Percentiles rank a stretch among this genome's conserved stretches.
Conservation (phyloP, 306 rosid genomes). For the Boehmeria nivea region DNA sequence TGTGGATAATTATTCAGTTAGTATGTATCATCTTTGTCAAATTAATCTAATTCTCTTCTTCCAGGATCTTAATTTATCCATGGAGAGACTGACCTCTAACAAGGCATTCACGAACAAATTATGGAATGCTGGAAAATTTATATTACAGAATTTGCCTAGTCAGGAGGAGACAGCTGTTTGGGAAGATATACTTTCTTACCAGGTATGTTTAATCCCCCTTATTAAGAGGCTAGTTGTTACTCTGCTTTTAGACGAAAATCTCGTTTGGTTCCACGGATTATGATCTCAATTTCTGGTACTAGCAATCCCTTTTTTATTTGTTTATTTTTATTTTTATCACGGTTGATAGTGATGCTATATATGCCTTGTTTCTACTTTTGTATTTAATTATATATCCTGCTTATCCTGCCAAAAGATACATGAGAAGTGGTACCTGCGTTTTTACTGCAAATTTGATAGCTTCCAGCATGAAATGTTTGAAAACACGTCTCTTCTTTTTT, state of each 20-base stretch:
- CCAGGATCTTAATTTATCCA: constrained; percentile 94
- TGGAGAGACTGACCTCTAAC: constrained; percentile 76
- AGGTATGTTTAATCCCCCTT: constrained; percentile 33
- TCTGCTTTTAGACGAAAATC: too few species aligned
- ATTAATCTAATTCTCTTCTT: constrained; percentile 15
- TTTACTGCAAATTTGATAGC: too few species aligned
- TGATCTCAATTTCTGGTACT: not conserved
- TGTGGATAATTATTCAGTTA: constrained; percentile 11
- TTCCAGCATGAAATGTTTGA: too few species aligned
- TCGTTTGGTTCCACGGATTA: too few species aligned
- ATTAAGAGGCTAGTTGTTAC: not conserved
- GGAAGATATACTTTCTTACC: constrained; percentile 50
- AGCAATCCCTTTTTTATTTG: not conserved
- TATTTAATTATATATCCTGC: too few species aligned
- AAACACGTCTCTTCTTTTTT: too few species aligned
- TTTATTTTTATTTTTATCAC: too few species aligned
- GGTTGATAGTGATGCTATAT: too few species aligned
- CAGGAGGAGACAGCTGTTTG: constrained; percentile 51
- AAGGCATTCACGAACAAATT: constrained; percentile 94
- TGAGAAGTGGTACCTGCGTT: too few species aligned
- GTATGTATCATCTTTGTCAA: not conserved
- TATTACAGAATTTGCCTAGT: constrained; percentile 77
- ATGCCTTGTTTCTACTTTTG: too few species aligned
- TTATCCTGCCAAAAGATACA: too few species aligned
- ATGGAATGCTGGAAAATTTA: constrained; percentile 95